A percentile compares a stretch with the other conserved stretches of the same genome.
Conservation (phyloP, 176 grass and related monocot species). For the Oryza glaberrima region DNA sequence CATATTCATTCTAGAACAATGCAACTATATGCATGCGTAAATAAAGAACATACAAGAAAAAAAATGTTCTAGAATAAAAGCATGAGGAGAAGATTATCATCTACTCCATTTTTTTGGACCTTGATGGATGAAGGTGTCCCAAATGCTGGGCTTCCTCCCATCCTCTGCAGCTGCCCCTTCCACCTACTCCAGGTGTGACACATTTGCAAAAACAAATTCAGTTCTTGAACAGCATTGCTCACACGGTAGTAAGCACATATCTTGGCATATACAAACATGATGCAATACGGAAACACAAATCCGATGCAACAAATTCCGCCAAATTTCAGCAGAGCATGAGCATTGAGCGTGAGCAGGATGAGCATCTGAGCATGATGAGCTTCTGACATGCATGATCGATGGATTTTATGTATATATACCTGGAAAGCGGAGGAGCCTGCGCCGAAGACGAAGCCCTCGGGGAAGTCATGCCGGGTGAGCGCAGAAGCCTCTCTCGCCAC, state of each 20-base stretch:
- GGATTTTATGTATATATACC: slow-evolving; percentile 6
- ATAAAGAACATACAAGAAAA: background rate
- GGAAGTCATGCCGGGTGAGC: no score
- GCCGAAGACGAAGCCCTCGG: slow-evolving; percentile 44
- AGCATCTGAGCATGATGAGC: no score
- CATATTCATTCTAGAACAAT: background rate
- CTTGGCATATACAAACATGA: no score
- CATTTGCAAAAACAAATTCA: no score
- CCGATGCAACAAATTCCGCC: no score
- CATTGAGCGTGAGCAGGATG: no score
- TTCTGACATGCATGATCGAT: no score
- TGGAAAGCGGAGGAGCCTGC: slow-evolving; percentile 52
- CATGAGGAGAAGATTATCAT: background rate
- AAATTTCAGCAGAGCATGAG: no score
- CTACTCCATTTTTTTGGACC: slow-evolving; percentile 31
- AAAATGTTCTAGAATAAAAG: background rate
- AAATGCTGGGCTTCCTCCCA: slow-evolving; percentile 63
- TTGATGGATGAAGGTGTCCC: slow-evolving; percentile 62
- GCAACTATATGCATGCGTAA: background rate
- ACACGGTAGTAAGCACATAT: no score
- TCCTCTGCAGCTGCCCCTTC: slow-evolving; percentile 68
- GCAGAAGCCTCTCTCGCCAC: no score
- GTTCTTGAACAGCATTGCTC: no score
- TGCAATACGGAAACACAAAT: no score
- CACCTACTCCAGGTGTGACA: slow-evolving; percentile 13